Percentiles rank a stretch among this genome's conserved stretches.
phyloP scores from a whole-genome alignment of 345 rosid species.

The Abelmoschus esculentus region DNA sequence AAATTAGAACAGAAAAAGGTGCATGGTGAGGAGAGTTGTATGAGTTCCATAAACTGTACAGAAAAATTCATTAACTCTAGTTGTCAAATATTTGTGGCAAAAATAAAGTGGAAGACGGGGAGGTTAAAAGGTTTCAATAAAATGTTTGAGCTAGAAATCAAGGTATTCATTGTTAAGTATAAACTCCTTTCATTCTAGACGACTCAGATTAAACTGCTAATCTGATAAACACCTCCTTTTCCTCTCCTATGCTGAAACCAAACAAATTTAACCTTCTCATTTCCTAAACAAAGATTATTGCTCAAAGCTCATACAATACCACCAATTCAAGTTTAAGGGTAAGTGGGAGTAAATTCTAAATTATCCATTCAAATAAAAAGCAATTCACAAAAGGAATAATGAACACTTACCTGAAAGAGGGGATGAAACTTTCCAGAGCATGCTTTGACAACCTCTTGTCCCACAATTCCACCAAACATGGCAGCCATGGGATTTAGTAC shows the following conservation, averaged over 20 bases:
- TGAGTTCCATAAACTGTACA: background rate
- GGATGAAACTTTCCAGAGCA: conserved; percentile 99
- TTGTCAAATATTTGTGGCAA: too few species aligned
- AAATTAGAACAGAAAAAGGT: conserved; percentile 6
- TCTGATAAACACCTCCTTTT: too few species aligned
- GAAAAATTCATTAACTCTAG: too few species aligned
- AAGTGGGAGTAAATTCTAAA: background rate
- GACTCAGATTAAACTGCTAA: too few species aligned
- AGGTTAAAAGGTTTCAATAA: too few species aligned
- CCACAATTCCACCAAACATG: conserved; percentile 97
- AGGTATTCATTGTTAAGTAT: too few species aligned
- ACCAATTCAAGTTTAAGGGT: background rate
- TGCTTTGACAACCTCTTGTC: conserved; percentile 97
- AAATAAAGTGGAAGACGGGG: too few species aligned
- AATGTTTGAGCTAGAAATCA: too few species aligned
- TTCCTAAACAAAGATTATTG: too few species aligned
- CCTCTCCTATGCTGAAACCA: too few species aligned
- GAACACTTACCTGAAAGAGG: conserved; percentile 62
- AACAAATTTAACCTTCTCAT: too few species aligned
- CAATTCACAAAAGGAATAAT: background rate
- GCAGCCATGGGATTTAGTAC: conserved; percentile 99
- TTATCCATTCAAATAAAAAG: background rate
- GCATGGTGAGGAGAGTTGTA: background rate
- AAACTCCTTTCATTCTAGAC: too few species aligned
- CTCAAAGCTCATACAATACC: background rate